Evolutionary conservation across 345 rosid species (phyloP).

Genomic region (Triadica sebifera): DNA sequence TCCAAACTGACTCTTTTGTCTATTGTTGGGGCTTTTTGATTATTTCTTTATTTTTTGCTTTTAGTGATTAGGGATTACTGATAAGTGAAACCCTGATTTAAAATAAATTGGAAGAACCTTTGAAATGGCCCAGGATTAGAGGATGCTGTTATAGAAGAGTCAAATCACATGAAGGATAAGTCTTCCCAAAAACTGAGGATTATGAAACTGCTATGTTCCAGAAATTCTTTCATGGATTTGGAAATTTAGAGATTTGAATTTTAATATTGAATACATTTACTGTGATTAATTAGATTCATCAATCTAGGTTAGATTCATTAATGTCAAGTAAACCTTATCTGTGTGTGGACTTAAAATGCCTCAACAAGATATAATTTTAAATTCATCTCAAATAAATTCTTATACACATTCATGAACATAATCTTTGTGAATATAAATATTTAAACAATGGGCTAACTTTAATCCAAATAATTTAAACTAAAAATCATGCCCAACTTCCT

Average conservation of each 20-base stretch:
- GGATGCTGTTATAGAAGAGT: background rate
- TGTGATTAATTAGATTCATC: background rate
- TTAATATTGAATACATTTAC: background rate
- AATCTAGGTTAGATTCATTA: conserved; percentile 1
- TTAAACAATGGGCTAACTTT: background rate
- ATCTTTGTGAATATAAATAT: background rate
- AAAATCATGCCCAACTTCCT: background rate
- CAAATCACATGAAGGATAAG: background rate
- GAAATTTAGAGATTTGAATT: background rate
- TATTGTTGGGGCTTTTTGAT: background rate
- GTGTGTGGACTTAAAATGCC: background rate
- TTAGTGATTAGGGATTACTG: background rate
- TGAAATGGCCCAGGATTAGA: background rate
- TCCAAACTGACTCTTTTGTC: background rate
- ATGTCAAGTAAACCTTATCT: background rate
- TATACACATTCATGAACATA: background rate
- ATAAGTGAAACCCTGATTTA: background rate
- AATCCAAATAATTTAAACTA: background rate
- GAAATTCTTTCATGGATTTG: conserved; percentile 1
- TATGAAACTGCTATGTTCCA: background rate
- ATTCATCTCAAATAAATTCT: background rate
- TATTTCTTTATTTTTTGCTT: background rate
- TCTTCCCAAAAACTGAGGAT: background rate
- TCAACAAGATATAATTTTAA: background rate
- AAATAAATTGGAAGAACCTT: background rate